Evolutionary conservation across 345 rosid species (phyloP).

Genomic region (Linum usitatissimum): DNA sequence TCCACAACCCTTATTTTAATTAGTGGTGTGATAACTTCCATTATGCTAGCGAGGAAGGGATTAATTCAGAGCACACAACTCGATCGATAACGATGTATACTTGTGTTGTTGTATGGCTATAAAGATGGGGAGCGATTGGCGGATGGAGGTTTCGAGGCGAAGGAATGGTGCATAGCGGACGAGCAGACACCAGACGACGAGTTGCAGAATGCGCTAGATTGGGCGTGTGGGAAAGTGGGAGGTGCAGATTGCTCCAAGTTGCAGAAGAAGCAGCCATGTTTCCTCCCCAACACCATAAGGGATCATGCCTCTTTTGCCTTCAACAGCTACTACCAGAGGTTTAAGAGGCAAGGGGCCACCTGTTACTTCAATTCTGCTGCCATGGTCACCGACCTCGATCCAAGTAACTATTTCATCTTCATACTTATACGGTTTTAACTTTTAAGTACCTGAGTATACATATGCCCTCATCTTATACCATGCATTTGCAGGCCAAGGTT

Average conservation of each 20-base stretch:
- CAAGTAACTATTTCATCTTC: conserved; percentile 28
- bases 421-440: not conserved
- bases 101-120: not conserved
- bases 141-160: conserved; percentile 30
- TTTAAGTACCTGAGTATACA: not conserved
- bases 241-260: conserved; percentile 58
- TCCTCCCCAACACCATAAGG: conserved; percentile 49
- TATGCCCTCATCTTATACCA: not conserved
- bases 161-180: conserved; percentile 80
- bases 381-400: conserved; percentile 57
- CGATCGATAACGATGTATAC: not conserved
- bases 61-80: not conserved
- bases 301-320: conserved; percentile 75
- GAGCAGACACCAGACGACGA: conserved; percentile 59
- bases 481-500: not conserved
- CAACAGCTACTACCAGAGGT: conserved; percentile 59
- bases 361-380: conserved; percentile 81
- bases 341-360: conserved; percentile 55
- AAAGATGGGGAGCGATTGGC: not conserved
- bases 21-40: not conserved
- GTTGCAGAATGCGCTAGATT: conserved; percentile 50
- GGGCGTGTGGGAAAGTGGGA: conserved; percentile 54
- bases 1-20: too few species aligned
- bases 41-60: too few species aligned
- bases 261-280: conserved; percentile 51